These are phyloP conservation scores for Jatropha multifida DNA, from an alignment of 441 rosid species.

Conservation along the genomic window DNA sequence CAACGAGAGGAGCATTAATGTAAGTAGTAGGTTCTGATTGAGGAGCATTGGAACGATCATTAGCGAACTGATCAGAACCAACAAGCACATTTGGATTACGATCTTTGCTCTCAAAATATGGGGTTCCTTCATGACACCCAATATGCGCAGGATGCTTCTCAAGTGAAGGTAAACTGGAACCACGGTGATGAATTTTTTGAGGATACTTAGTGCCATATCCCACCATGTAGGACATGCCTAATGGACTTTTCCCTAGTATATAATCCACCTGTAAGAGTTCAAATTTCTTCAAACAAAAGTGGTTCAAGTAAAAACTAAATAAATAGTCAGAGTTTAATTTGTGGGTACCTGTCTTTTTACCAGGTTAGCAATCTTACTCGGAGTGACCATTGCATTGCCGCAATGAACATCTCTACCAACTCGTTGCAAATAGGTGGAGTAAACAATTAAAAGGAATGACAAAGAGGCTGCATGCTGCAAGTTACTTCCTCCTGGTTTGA, in stretches of 20 bases:
- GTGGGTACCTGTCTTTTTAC: slow-evolving; percentile 45
- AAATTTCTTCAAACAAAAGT: too few relatives aligned
- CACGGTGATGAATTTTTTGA: slow-evolving; percentile 77
- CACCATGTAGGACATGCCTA: slow-evolving; percentile 91
- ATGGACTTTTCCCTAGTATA: slow-evolving; percentile 85
- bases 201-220: slow-evolving; percentile 87
- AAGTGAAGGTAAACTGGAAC: slow-evolving; percentile 58
- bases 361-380: slow-evolving; percentile 28
- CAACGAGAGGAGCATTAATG: slow-evolving; percentile 71
- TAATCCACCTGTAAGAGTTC: slow-evolving; percentile 55
- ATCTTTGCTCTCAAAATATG: slow-evolving; percentile 34
- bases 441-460: slow-evolving; percentile 38
- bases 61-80: slow-evolving; percentile 58
- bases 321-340: neutral
- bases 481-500: slow-evolving; percentile 40
- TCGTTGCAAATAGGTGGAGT: slow-evolving; percentile 46
- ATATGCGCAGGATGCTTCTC: slow-evolving; percentile 38
- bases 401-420: slow-evolving; percentile 33
- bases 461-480: slow-evolving; percentile 34
- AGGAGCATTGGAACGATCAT: slow-evolving; percentile 48
- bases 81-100: slow-evolving; percentile 57
- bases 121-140: slow-evolving; percentile 48
- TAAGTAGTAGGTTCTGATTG: slow-evolving; percentile 74
- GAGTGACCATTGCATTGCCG: slow-evolving; percentile 37
- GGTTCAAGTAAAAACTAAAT: too few relatives aligned